A percentile compares a stretch with the other conserved stretches of the same genome.
phyloP scores from a whole-genome alignment of 331 rosid species.

The Prunus yedoensis region DNA sequence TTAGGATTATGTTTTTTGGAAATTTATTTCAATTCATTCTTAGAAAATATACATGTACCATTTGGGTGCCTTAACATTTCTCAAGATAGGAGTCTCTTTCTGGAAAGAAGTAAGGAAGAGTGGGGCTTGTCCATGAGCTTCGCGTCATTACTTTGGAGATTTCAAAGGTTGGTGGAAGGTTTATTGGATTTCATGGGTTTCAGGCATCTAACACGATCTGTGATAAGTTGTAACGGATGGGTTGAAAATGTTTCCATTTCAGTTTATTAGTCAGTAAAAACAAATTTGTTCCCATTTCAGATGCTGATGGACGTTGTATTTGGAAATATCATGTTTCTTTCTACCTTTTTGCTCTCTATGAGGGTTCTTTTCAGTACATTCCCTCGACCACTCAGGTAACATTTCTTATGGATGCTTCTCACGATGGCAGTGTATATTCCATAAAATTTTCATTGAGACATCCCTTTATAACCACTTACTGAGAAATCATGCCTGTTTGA shows the following conservation, averaged over 20 bases:
- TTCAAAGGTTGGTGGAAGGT: slow-evolving; percentile 48
- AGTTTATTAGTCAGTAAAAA: slow-evolving; percentile 24
- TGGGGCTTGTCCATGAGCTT: slow-evolving; percentile 42
- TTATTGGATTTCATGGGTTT: slow-evolving; percentile 12
- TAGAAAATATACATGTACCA: not conserved
- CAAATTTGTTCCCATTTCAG: slow-evolving; percentile 41
- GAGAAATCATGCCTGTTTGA: not conserved
- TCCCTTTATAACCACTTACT: not conserved
- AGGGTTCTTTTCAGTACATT: slow-evolving; percentile 52
- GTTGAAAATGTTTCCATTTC: slow-evolving; percentile 28
- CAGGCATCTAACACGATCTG: slow-evolving; percentile 3
- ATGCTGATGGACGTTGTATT: slow-evolving; percentile 49
- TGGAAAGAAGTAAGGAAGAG: slow-evolving; percentile 50
- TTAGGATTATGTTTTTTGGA: not conserved
- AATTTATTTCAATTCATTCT: not conserved
- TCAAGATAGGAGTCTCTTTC: slow-evolving; percentile 55
- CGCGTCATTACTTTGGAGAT: slow-evolving; percentile 53
- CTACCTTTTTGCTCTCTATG: slow-evolving; percentile 47
- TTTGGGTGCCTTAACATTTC: slow-evolving; percentile 46
- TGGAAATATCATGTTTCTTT: slow-evolving; percentile 65
- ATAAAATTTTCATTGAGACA: not conserved
- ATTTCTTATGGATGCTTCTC: not conserved
- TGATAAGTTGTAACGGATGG: not conserved
- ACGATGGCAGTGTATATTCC: not conserved
- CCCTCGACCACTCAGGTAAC: slow-evolving; percentile 47